Evolutionary conservation across 2,329 filamentous ascomycete species (phyloP), one percentile per base, ranked within the genome.

Genomic region (Camptophora hylomeconis): DNA sequence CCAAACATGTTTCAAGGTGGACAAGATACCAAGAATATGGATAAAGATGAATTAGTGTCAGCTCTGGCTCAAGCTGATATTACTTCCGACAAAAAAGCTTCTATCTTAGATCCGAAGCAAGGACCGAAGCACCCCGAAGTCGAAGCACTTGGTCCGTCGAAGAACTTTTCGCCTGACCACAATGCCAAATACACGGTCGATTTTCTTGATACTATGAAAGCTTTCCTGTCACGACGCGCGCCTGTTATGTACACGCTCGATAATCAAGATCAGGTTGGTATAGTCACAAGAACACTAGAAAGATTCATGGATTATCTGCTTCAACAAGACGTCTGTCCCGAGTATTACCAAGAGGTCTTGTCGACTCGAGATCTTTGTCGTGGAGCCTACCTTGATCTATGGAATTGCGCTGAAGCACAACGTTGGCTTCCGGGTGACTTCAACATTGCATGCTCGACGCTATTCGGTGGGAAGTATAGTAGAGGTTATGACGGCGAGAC

Each of bases 241-340:
- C 64, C 69, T 0, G 57, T 57, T 15, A 57, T 69, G 20, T 69
- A 70, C 20, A 62, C 69, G 11, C 69, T 71, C 26, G 66, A 73
- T 8, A 61, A 56, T 4, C 48, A 62, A 10, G 49, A 56, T 0
- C 54, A 65, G 8, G 64, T 84, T 37, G 56, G 66, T n/a, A 53
- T 65, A 5, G 73, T 72, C 3, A 71, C 75, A 12, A 65, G 68
- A 18, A 70, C 92, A 1, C 63, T 94, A 21, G 70, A 72, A 35
- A 92, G 89, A 48, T 95, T 95, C 48, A 70, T 93, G 39, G 80
- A 82, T 40, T 98, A 94, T 42, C 62, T 95, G 1, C 62, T 86
- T 7, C 70, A 79, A 36, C 86, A 95, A 47, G 69, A 80, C 20
- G 87, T 92, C 10, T 93, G 84, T 45, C 77, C 80, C 0, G 89